These are phyloP conservation scores for Paraconiothyrium sp. DNA, from an alignment of 2,329 filamentous ascomycete species.

Conservation along the genomic window DNA sequence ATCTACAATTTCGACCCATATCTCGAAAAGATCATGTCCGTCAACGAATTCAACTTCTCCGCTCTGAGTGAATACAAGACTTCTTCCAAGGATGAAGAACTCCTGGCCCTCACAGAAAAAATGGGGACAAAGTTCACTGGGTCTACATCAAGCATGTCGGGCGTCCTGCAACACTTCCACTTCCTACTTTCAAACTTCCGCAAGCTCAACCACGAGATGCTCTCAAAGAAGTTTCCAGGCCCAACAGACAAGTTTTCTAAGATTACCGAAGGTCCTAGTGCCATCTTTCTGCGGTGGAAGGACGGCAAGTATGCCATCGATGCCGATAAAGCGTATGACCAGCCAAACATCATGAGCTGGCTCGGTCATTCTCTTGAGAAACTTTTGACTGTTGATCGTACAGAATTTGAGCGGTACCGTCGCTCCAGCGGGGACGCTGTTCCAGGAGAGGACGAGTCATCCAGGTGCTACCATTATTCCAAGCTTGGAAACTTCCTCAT, in stretches of 20 bases:
- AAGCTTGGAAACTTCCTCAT: slow-evolving; percentile 88
- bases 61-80: slow-evolving; percentile 88
- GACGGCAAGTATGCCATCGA: slow-evolving; percentile 94
- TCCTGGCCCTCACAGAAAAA: slow-evolving; percentile 74
- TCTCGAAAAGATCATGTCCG: slow-evolving; percentile 90
- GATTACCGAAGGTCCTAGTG: slow-evolving; percentile 74
- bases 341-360: slow-evolving; percentile 85
- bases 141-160: slow-evolving; percentile 96
- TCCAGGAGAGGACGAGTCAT: slow-evolving; percentile 69
- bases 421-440: slow-evolving; percentile 66
- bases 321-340: slow-evolving; percentile 91
- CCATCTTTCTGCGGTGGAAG: slow-evolving; percentile 82
- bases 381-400: slow-evolving; percentile 81
- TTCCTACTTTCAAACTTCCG: slow-evolving; percentile 89
- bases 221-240: slow-evolving; percentile 73
- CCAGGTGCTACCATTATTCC: slow-evolving; percentile 80
- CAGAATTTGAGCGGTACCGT: slow-evolving; percentile 87
- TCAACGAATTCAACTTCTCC: slow-evolving; percentile 90
- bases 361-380: slow-evolving; percentile 98
- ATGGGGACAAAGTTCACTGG: slow-evolving; percentile 84
- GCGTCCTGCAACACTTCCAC: slow-evolving; percentile 88
- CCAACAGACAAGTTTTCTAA: slow-evolving; percentile 74
- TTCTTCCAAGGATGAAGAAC: slow-evolving; percentile 80
- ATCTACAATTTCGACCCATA: slow-evolving; percentile 99
- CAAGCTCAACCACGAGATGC: slow-evolving; percentile 69